These are phyloP conservation scores for Pestalotiopsis sp. DNA, from an alignment of 2,329 filamentous ascomycete genomes.

Conservation along the genomic window DNA sequence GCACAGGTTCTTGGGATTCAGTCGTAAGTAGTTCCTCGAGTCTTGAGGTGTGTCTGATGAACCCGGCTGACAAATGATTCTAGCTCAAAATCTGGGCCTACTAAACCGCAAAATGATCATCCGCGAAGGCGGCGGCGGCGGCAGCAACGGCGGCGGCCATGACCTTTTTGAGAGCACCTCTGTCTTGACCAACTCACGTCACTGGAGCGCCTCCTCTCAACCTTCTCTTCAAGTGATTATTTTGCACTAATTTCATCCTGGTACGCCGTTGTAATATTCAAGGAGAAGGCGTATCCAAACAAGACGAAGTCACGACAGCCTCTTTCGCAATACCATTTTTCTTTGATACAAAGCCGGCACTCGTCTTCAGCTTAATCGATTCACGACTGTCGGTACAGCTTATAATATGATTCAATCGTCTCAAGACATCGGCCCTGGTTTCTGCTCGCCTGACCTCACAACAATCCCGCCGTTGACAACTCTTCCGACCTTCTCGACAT, in stretches of 20 bases:
- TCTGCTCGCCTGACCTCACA: conserved; percentile 7
- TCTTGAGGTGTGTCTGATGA: conserved; percentile 43
- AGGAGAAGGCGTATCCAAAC: conserved; percentile 38
- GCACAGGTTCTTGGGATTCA: conserved; percentile 99
- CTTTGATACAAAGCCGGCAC: conserved; percentile 28
- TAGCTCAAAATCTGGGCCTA: conserved; percentile 90
- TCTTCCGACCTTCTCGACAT: not conserved
- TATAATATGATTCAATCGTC: conserved; percentile 19
- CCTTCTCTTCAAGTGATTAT: conserved; percentile 23
- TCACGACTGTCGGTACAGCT: conserved; percentile 23
- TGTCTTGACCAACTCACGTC: conserved; percentile 11
- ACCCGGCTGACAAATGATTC: conserved; percentile 41
- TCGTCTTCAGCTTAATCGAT: conserved; percentile 23
- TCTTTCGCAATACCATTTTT: conserved; percentile 37
- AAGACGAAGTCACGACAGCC: conserved; percentile 50
- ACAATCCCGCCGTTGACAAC: not conserved
- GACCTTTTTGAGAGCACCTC: conserved; percentile 5
- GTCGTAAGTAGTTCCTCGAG: conserved; percentile 67
- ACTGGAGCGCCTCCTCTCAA: conserved; percentile 14
- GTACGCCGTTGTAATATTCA: conserved; percentile 41
- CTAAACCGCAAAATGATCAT: conserved; percentile 42
- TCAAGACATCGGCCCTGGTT: conserved; percentile 30
- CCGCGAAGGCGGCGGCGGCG: not conserved
- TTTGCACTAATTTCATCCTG: conserved; percentile 40
- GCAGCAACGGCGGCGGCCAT: conserved; percentile 12